Evolutionary conservation across 1,284 basidiomycete genomes (phyloP), one percentile per base, ranked within the genome.

Genomic region (Takashimella koratensis): DNA sequence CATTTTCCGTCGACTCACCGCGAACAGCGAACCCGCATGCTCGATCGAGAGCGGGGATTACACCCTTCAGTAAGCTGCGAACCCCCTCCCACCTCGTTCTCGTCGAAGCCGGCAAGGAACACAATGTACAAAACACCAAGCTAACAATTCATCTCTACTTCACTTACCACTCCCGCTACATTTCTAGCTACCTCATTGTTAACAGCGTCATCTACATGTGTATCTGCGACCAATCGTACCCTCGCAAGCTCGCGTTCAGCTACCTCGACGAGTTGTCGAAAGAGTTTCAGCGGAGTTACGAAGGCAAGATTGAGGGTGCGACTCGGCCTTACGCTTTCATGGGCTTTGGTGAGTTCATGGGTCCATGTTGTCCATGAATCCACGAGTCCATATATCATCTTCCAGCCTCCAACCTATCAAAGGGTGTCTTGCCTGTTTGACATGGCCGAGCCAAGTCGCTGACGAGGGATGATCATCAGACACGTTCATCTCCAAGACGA

Each of bases 401-500:
- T n/a, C n/a, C n/a, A n/a, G n/a, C n/a, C n/a, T n/a, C n/a, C n/a
- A n/a, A n/a, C n/a, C n/a, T n/a, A n/a, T n/a, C n/a, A n/a, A n/a
- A n/a, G n/a, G n/a, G n/a, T n/a, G n/a, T n/a, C n/a, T n/a, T n/a
- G n/a, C n/a, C n/a, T n/a, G n/a, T n/a, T n/a, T n/a, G n/a, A n/a
- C n/a, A n/a, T n/a, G n/a, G n/a, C n/a, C n/a, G n/a, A n/a, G n/a
- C n/a, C n/a, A n/a, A n/a, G n/a, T n/a, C n/a, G n/a, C n/a, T n/a
- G n/a, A n/a, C n/a, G n/a, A n/a, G n/a, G n/a, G n/a, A n/a, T n/a
- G n/a, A n/a, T n/a, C n/a, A n/a, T 20, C 63, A 92, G 95, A 98
- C 74, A 97, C 95, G 0, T 98, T 98, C 78, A 98, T 99, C 85
- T 91, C 90, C 52, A 96, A 97, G 74, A 98, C 95, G 3, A 90